Percentiles rank a stretch among this genome's conserved stretches.
These are phyloP conservation scores for Aurifilum marmelostoma DNA, from an alignment of 2,329 filamentous ascomycete species.

Conservation along the genomic window DNA sequence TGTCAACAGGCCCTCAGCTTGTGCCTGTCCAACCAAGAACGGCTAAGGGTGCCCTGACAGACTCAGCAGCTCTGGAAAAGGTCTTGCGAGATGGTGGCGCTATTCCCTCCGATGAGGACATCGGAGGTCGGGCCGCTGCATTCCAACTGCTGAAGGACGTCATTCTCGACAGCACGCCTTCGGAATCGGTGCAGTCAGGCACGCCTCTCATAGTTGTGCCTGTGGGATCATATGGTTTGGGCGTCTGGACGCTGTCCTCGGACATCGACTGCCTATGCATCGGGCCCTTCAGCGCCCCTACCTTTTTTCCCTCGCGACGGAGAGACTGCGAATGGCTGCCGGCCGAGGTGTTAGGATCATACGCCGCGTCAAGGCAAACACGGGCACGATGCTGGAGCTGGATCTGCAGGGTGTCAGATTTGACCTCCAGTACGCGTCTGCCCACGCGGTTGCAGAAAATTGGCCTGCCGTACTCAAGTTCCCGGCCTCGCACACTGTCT, in stretches of 20 bases:
- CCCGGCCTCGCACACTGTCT: constrained; percentile 55
- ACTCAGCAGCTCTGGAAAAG: constrained; percentile 41
- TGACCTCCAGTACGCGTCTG: constrained; percentile 69
- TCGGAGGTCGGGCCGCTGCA: constrained; percentile 45
- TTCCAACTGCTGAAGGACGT: constrained; percentile 49
- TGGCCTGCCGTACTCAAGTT: constrained; percentile 53
- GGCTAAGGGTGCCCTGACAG: constrained; percentile 38
- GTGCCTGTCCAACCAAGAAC: constrained; percentile 41
- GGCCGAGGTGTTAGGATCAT: constrained; percentile 52
- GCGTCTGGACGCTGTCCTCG: constrained; percentile 62
- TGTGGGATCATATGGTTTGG: constrained; percentile 68
- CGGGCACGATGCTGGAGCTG: constrained; percentile 67
- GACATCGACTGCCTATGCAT: constrained; percentile 70
- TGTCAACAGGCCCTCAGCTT: constrained; percentile 30
- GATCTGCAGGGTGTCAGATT: constrained; percentile 60
- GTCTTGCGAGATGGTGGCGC: constrained; percentile 43
- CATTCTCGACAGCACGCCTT: constrained; percentile 39
- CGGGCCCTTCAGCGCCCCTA: constrained; percentile 61
- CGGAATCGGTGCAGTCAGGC: constrained; percentile 32
- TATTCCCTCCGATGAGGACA: constrained; percentile 53
- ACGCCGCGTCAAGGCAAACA: constrained; percentile 59
- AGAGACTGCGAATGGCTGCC: constrained; percentile 55
- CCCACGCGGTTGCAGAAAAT: constrained; percentile 56
- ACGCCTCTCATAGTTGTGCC: constrained; percentile 57
- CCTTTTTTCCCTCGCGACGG: constrained; percentile 61